phyloP scores from a whole-genome alignment of 257 asterid genomes.

The Eucommia ulmoides region DNA sequence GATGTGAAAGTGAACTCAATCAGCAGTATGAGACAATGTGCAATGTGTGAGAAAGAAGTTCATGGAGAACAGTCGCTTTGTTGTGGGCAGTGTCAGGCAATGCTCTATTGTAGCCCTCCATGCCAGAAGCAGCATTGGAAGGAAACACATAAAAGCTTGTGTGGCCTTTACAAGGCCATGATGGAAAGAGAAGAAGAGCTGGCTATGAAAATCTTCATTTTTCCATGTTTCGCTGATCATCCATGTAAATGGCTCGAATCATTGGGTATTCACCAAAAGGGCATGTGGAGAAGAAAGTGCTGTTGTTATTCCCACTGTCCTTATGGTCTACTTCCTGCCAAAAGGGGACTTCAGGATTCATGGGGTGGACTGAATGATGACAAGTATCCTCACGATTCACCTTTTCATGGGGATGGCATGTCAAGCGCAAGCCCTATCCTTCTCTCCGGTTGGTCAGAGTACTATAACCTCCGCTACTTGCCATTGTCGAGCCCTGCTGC shows the following conservation, averaged over 20 bases:
- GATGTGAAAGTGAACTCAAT: conserved; percentile 7
- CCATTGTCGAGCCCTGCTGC: conserved; percentile 22
- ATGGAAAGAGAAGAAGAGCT: conserved; percentile 29
- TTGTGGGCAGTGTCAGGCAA: conserved; percentile 19
- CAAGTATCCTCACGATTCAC: conserved; percentile 20
- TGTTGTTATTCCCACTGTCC: conserved; percentile 14
- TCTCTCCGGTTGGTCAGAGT: conserved; percentile 20
- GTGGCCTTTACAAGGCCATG: conserved; percentile 25
- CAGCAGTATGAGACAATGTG: conserved; percentile 11
- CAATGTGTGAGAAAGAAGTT: conserved; percentile 19
- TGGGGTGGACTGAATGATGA: conserved; percentile 20
- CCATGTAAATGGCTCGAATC: conserved; percentile 29
- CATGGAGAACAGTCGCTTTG: conserved; percentile 11
- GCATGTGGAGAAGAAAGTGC: conserved; percentile 32
- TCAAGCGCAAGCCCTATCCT: conserved; percentile 16
- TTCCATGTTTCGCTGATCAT: conserved; percentile 17
- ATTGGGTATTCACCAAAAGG: conserved; percentile 19
- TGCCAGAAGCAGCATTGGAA: conserved; percentile 28
- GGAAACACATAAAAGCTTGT: conserved; percentile 12
- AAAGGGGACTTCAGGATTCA: conserved; percentile 12
- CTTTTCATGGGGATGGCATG: conserved; percentile 8
- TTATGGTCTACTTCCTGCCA: conserved; percentile 17
- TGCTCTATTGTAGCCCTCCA: conserved; percentile 18
- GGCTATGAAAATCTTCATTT: conserved; percentile 12
- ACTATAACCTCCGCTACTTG: conserved; percentile 16